A percentile compares a stretch with the other conserved stretches of the same genome.
These are phyloP conservation scores for Candida saitoana DNA, from an alignment of 805 yeast genomes.

Conservation along the genomic window DNA sequence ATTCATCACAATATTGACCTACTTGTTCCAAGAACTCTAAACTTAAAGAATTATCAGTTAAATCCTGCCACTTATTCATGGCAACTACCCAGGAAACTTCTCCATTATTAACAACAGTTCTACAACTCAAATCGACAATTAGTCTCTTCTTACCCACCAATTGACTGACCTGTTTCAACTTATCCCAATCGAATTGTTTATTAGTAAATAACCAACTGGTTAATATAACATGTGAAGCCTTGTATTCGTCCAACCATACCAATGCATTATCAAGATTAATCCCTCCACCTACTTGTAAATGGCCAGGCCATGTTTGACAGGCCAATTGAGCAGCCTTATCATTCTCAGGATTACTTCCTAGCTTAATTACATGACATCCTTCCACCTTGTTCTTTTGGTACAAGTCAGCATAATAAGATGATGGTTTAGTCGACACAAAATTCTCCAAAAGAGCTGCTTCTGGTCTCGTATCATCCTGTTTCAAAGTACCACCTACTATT, in stretches of 20 bases:
- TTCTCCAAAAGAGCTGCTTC: constrained; percentile 43
- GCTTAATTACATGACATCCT: constrained; percentile 91
- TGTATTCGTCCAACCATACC: constrained; percentile 63
- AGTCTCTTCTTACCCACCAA: constrained; percentile 61
- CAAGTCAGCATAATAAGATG: constrained; percentile 69
- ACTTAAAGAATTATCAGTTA: constrained; percentile 62
- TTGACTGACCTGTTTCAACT: constrained; percentile 47
- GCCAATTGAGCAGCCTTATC: constrained; percentile 82
- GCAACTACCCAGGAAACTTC: constrained; percentile 80
- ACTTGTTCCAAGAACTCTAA: constrained; percentile 51
- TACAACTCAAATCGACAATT: constrained; percentile 90
- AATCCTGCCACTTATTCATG: constrained; percentile 94
- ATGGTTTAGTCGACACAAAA: constrained; percentile 70
- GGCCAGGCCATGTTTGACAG: constrained; percentile 63
- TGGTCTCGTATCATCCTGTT: constrained; percentile 45
- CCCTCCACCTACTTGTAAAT: constrained; percentile 91
- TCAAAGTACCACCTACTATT: constrained; percentile 90
- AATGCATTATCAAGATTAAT: constrained; percentile 70
- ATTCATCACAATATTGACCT: constrained; percentile 72
- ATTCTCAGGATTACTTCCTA: constrained; percentile 73
- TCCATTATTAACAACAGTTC: constrained; percentile 30
- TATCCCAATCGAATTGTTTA: constrained; percentile 39
- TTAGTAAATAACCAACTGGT: constrained; percentile 87
- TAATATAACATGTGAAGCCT: constrained; percentile 85
- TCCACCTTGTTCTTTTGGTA: constrained; percentile 54